phyloP scores from a whole-genome alignment of 2,329 filamentous ascomycete genomes.

The Orbilia oligospora region DNA sequence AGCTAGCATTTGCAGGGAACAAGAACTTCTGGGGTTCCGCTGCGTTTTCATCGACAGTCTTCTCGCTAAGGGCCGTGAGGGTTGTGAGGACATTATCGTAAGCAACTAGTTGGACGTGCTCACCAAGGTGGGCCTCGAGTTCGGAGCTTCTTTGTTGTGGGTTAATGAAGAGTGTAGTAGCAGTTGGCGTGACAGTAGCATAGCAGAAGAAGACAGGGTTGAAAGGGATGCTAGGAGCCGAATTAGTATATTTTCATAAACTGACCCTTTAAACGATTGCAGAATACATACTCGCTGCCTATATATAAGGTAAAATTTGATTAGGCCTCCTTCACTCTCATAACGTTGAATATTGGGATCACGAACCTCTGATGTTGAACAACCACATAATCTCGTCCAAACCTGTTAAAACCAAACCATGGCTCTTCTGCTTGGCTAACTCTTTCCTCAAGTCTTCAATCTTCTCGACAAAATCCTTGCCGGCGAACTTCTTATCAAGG shows the following conservation, averaged over 20 bases:
- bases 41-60: slow-evolving; percentile 65
- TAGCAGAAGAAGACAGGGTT: slow-evolving; percentile 99
- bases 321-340: not conserved
- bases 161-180: slow-evolving; percentile 87
- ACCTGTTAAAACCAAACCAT: slow-evolving; percentile 91
- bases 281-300: slow-evolving; percentile 50
- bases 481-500: slow-evolving; percentile 80
- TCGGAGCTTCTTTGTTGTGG: slow-evolving; percentile 80
- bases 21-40: slow-evolving; percentile 75
- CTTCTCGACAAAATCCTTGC: slow-evolving; percentile 86
- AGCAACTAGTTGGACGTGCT: slow-evolving; percentile 80
- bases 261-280: not conserved
- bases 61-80: slow-evolving; percentile 74
- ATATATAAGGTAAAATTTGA: not conserved
- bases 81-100: slow-evolving; percentile 87
- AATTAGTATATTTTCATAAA: slow-evolving; percentile 8
- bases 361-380: slow-evolving; percentile 92
- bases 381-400: slow-evolving; percentile 98
- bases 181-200: slow-evolving; percentile 83
- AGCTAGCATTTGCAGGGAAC: slow-evolving; percentile 89
- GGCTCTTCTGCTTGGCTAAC: slow-evolving; percentile 87
- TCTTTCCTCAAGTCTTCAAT: slow-evolving; percentile 90
- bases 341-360: slow-evolving; percentile 65
- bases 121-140: slow-evolving; percentile 78
- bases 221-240: slow-evolving; percentile 79